These are phyloP conservation scores for Chlorella variabilis DNA, from an alignment of 163 green algal genomes.

Conservation along the genomic window DNA sequence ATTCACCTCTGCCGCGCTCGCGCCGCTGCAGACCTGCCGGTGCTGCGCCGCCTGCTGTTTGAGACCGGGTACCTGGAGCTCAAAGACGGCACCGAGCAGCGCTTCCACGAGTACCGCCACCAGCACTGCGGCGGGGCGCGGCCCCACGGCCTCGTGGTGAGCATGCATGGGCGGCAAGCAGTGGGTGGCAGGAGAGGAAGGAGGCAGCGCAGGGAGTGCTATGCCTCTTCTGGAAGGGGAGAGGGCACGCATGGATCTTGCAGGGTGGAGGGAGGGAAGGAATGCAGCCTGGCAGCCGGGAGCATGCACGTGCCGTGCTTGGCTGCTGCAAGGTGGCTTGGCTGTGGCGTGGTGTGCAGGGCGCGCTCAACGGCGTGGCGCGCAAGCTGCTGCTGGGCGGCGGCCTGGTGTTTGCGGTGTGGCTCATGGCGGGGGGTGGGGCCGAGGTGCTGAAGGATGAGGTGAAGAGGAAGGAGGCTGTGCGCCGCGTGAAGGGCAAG, in stretches of 20 bases:
- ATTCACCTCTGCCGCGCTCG: no score
- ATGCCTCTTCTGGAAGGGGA: no score
- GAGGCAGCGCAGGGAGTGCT: no score
- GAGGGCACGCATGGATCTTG: no score
- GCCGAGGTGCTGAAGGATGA: conserved; percentile 11
- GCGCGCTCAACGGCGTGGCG: background rate
- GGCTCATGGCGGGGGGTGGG: background rate
- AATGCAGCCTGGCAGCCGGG: no score
- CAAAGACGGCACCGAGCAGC: conserved; percentile 44
- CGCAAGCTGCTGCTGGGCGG: conserved; percentile 2
- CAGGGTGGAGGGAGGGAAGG: no score
- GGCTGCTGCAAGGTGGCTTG: no score
- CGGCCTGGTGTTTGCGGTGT: conserved; percentile 11
- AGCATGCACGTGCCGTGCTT: no score
- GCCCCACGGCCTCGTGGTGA: background rate
- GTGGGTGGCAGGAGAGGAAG: no score
- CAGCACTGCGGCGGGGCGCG: background rate
- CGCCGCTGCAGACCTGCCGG: conserved; percentile 36
- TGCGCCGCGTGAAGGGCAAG: conserved; percentile 33
- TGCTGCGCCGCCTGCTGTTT: conserved; percentile 52
- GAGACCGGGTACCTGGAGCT: conserved; percentile 48
- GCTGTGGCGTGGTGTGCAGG: no score
- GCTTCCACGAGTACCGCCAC: conserved; percentile 39
- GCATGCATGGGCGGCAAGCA: background rate
- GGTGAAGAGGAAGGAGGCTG: conserved; percentile 8